Percentiles rank a stretch among this genome's conserved stretches.
Evolutionary conservation across 2,329 filamentous ascomycete genomes (phyloP).

Genomic region (Sarocladium strictum): DNA sequence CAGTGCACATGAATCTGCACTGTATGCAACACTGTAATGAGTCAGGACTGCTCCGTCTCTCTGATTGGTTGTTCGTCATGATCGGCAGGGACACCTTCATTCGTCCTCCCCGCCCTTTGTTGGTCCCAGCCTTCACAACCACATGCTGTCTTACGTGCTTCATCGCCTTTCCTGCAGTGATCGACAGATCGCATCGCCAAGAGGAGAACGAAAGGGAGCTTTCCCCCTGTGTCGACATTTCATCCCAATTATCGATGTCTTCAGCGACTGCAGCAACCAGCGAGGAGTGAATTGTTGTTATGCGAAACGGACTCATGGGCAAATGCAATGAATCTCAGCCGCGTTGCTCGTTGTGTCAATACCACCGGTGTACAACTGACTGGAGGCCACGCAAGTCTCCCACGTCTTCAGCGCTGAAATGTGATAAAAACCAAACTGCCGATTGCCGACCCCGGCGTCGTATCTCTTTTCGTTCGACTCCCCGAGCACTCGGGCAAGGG

Average conservation of each 20-base stretch:
- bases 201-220: neutral
- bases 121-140: conserved; percentile 1
- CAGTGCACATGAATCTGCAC: neutral
- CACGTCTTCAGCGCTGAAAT: conserved; percentile 2
- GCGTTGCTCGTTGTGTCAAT: no score
- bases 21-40: neutral
- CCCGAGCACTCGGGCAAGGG: neutral
- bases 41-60: neutral
- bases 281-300: no score
- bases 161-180: neutral
- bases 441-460: neutral
- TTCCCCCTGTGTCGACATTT: neutral
- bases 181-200: neutral
- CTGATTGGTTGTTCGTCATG: neutral
- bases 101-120: neutral
- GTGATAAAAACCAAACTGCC: neutral
- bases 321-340: neutral
- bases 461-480: neutral
- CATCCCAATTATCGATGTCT: neutral
- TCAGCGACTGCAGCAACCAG: no score
- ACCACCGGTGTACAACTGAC: neutral
- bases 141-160: neutral
- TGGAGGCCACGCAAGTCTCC: neutral
- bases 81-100: neutral
- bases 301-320: no score